Evolutionary conservation across 768 basidiomycete species (phyloP).

Genomic region (Rhizopogon rudus): DNA sequence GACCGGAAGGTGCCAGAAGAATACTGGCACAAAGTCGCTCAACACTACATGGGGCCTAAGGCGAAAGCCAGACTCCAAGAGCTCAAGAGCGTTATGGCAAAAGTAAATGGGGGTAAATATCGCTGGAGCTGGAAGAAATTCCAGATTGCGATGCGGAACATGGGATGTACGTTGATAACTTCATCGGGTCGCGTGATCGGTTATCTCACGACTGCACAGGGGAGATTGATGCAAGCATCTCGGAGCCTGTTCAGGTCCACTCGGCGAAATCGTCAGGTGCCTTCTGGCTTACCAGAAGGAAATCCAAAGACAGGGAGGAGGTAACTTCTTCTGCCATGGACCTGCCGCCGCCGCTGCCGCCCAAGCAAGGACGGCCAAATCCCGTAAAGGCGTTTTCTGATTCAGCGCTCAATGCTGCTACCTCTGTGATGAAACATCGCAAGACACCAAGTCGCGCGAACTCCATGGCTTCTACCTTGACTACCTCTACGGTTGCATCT

Average conservation of each 20-base stretch:
- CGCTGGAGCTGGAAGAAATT: conserved; percentile 84
- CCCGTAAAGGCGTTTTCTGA: conserved; percentile 32
- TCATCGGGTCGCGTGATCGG: neutral
- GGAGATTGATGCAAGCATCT: conserved; percentile 58
- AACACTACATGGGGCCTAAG: conserved; percentile 68
- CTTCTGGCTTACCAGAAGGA: conserved; percentile 52
- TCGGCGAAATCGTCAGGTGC: conserved; percentile 41
- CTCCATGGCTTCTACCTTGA: conserved; percentile 23
- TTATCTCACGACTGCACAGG: conserved; percentile 34
- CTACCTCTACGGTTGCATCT: conserved; percentile 7
- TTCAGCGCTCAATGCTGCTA: conserved; percentile 22
- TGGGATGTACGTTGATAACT: conserved; percentile 60
- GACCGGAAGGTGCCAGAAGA: conserved; percentile 71
- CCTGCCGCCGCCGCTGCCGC: conserved; percentile 15
- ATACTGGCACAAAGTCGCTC: conserved; percentile 79
- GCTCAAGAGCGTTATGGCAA: conserved; percentile 66
- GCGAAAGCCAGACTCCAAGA: conserved; percentile 64
- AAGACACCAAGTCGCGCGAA: conserved; percentile 24
- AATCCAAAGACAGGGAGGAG: conserved; percentile 32
- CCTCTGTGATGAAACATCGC: conserved; percentile 23
- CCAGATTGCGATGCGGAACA: conserved; percentile 70
- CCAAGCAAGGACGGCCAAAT: conserved; percentile 28
- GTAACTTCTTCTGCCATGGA: conserved; percentile 26
- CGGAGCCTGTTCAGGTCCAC: conserved; percentile 58
- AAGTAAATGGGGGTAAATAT: conserved; percentile 74